Conservation (phyloP, 768 basidiomycete genomes). For the Mycena olivaceomarginata region DNA sequence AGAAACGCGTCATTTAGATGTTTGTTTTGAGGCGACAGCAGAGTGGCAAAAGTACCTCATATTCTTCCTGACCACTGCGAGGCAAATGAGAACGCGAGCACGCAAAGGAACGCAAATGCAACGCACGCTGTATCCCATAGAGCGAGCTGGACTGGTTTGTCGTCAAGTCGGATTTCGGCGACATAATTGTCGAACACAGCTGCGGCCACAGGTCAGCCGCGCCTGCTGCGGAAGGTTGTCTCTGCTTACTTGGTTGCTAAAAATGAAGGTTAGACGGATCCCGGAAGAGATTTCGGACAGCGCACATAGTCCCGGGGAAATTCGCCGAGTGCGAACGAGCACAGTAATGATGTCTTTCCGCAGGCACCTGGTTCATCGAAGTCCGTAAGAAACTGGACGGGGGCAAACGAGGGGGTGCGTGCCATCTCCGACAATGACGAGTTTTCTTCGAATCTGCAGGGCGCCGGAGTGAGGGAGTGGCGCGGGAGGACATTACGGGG, state of each 20-base stretch:
- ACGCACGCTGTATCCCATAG: slow-evolving; percentile 99
- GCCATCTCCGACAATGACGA: slow-evolving; percentile 98
- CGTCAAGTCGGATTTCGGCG: slow-evolving; percentile 97
- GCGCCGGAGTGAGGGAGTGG: slow-evolving; percentile 27
- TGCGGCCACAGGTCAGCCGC: slow-evolving; percentile 56
- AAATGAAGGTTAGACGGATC: slow-evolving; percentile 33
- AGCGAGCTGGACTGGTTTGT: slow-evolving; percentile 97
- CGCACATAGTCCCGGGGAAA: slow-evolving; percentile 97
- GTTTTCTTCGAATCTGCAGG: slow-evolving; percentile 90
- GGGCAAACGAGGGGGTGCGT: slow-evolving; percentile 57
- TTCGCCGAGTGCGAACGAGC: slow-evolving; percentile 94
- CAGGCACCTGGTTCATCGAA: slow-evolving; percentile 81
- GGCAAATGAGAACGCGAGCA: slow-evolving; percentile 43
- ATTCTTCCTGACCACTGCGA: slow-evolving; percentile 96
- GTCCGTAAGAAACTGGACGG: slow-evolving; percentile 46
- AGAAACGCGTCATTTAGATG: slow-evolving; percentile 40
- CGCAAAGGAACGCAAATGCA: slow-evolving; percentile 24
- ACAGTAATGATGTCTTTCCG: slow-evolving; percentile 95
- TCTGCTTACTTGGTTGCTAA: slow-evolving; percentile 76
- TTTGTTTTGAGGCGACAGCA: slow-evolving; percentile 21
- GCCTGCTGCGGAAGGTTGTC: slow-evolving; percentile 37
- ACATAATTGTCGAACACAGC: slow-evolving; percentile 99
- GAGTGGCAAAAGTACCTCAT: slow-evolving; percentile 78
- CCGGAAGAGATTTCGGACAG: slow-evolving; percentile 47
- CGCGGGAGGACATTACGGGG: slow-evolving; percentile 23